Conservation (phyloP, 164 flowering plant genomes). For the Liquidambar formosana region DNA sequence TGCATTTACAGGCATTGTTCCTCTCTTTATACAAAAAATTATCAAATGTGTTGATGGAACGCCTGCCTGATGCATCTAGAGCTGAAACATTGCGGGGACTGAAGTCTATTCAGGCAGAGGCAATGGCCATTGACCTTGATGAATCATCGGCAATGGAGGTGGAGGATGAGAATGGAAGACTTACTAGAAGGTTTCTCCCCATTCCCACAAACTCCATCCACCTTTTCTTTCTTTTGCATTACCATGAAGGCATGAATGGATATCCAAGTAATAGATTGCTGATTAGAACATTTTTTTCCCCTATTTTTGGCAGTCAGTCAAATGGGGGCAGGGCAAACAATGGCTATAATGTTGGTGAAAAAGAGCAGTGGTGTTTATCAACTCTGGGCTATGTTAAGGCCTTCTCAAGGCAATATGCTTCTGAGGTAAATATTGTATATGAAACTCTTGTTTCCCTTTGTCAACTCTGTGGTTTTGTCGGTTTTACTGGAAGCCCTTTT, state of each 20-base stretch:
- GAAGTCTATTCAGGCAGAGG: constrained; percentile 41
- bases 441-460: neutral
- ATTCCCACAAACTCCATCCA: neutral
- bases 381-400: constrained; percentile 90
- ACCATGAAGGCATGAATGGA: neutral
- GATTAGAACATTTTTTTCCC: no score
- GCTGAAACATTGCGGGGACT: constrained; percentile 44
- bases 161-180: constrained; percentile 60
- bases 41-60: constrained; percentile 66
- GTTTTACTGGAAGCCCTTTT: no score
- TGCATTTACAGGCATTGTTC: constrained; percentile 63
- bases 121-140: constrained; percentile 68
- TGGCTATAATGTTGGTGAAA: constrained; percentile 60
- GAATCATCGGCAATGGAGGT: constrained; percentile 71
- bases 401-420: constrained; percentile 86
- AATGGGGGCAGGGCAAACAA: constrained; percentile 44
- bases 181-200: constrained; percentile 50
- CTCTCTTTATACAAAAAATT: constrained; percentile 70
- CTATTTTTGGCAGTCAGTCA: constrained; percentile 36
- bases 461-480: constrained; percentile 2
- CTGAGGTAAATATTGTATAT: constrained; percentile 59
- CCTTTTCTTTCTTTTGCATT: neutral
- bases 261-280: neutral
- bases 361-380: constrained; percentile 85
- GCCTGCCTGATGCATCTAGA: constrained; percentile 54